phyloP scores from a whole-genome alignment of 208 protist genomes.

The Cochliopodium minus region DNA sequence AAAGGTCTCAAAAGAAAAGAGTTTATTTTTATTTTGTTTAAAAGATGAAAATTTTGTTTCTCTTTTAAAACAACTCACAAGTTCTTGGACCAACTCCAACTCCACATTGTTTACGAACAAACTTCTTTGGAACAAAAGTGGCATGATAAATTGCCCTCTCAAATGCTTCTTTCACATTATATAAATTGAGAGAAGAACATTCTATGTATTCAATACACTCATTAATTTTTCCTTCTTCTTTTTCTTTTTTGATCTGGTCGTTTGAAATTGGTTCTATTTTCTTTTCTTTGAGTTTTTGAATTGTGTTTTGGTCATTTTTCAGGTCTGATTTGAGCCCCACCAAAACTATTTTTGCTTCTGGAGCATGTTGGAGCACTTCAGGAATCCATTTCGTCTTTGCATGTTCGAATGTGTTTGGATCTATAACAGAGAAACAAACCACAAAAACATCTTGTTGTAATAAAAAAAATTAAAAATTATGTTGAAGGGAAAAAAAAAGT shows the following conservation, averaged over 20 bases:
- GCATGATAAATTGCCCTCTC: neutral
- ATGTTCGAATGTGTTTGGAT: slow-evolving; percentile 41
- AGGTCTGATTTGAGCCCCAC: slow-evolving; percentile 71
- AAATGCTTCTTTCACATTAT: too few relatives aligned
- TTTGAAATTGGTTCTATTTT: slow-evolving; percentile 22
- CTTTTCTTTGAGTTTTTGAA: neutral
- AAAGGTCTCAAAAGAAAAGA: too few relatives aligned
- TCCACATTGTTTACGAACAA: too few relatives aligned
- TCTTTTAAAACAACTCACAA: too few relatives aligned
- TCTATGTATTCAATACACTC: slow-evolving; percentile 26
- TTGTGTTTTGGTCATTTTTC: slow-evolving; percentile 29
- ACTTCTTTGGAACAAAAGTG: slow-evolving; percentile 5
- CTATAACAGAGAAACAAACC: slow-evolving; percentile 56
- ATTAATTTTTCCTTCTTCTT: slow-evolving; percentile 14
- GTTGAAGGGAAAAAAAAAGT: too few relatives aligned
- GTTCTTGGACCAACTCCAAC: too few relatives aligned
- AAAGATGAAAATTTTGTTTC: too few relatives aligned
- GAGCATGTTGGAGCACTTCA: slow-evolving; percentile 46
- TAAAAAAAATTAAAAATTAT: too few relatives aligned
- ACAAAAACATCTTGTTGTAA: slow-evolving; percentile 59
- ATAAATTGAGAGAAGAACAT: too few relatives aligned
- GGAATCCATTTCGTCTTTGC: slow-evolving; percentile 29
- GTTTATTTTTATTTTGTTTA: too few relatives aligned
- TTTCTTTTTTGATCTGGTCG: slow-evolving; percentile 20
- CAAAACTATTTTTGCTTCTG: slow-evolving; percentile 46